phyloP scores from a whole-genome alignment of 139 green algal species.

The Chlamydomonas schloesseri region DNA sequence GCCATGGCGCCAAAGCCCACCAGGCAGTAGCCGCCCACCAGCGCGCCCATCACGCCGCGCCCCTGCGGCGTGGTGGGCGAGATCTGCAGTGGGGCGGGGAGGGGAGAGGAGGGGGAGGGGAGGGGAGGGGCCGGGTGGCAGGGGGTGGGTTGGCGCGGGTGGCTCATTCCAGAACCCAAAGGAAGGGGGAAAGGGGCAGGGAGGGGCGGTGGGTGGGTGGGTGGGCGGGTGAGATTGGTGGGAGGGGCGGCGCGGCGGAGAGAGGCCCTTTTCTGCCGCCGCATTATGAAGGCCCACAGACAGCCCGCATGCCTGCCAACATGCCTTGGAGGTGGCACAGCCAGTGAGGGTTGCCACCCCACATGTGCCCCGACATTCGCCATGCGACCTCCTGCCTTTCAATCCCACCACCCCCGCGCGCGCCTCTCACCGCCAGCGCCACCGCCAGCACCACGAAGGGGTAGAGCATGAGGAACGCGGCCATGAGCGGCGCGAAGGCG shows the following conservation, averaged over 20 bases:
- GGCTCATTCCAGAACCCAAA: no score
- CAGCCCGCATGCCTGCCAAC: no score
- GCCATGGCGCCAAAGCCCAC: slow-evolving; percentile 9
- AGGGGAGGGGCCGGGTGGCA: background rate
- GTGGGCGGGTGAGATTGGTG: no score
- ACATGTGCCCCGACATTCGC: no score
- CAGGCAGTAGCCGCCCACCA: slow-evolving; percentile 16
- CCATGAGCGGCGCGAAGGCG: background rate
- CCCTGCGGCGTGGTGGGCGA: background rate
- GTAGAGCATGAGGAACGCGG: slow-evolving; percentile 13
- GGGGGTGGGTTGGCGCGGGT: background rate
- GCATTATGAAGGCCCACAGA: no score
- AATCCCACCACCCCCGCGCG: background rate
- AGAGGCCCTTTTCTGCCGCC: no score
- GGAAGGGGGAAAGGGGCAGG: no score
- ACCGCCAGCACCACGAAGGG: slow-evolving; percentile 20
- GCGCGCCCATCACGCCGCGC: slow-evolving; percentile 1
- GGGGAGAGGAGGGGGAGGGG: background rate
- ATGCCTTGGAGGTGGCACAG: no score
- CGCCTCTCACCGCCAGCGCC: background rate
- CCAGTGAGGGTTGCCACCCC: no score
- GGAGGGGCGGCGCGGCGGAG: no score
- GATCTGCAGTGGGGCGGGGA: background rate
- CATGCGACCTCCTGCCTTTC: no score
- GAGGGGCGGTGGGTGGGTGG: no score